phyloP scores from a whole-genome alignment of 345 rosid genomes.

The Triadica sebifera region DNA sequence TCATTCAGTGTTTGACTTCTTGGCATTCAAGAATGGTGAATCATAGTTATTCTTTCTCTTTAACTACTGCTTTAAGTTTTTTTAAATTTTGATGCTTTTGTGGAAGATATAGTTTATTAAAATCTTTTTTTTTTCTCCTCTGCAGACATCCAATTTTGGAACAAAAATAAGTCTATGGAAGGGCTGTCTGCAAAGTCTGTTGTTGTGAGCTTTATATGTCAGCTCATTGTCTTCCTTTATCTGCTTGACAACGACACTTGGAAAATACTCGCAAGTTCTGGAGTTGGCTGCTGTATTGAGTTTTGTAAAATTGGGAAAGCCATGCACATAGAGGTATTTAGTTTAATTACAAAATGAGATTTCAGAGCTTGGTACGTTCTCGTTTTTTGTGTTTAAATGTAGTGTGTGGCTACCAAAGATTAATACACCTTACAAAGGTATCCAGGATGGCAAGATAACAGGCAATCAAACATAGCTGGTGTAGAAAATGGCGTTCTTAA shows the following conservation, averaged over 20 bases:
- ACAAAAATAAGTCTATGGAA: conserved; percentile 99
- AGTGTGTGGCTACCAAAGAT: not conserved
- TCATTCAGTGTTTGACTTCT: conserved; percentile 89
- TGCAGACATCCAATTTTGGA: conserved; percentile 99
- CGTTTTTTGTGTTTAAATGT: not conserved
- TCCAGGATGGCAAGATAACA: not conserved
- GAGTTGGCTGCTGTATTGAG: conserved; percentile 91
- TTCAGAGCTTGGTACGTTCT: not conserved
- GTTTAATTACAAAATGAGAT: not conserved
- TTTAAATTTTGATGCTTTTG: conserved; percentile 9
- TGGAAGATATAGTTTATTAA: conserved; percentile 15
- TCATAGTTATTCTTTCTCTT: not conserved
- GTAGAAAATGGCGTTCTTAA: not conserved
- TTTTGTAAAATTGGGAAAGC: conserved; percentile 99
- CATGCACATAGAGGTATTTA: conserved; percentile 87
- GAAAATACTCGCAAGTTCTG: conserved; percentile 99
- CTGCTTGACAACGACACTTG: conserved; percentile 95
- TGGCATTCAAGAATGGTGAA: conserved; percentile 93
- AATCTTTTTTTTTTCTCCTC: not conserved
- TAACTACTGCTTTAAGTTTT: not conserved
- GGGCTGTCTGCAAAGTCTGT: conserved; percentile 96
- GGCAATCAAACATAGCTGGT: not conserved
- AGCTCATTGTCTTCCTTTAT: conserved; percentile 87
- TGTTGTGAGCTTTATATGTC: conserved; percentile 76
- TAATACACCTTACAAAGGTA: not conserved